phyloP scores from a whole-genome alignment of 176 grass and related monocot genomes.

The Otatea glauca region DNA sequence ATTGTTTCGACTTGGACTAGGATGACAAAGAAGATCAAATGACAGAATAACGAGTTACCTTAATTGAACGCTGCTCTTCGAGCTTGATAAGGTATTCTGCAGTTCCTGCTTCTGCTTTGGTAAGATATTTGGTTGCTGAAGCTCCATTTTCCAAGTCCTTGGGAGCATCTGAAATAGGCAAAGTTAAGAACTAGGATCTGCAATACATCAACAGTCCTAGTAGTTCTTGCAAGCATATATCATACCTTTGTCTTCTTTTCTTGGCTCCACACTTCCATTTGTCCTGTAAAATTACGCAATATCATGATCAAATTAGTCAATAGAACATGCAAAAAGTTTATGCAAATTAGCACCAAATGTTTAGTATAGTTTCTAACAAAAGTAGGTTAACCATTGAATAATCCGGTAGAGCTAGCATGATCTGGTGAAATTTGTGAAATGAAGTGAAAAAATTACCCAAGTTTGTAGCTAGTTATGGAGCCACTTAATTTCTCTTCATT shows the following conservation, averaged over 20 bases:
- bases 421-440: neutral
- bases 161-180: slow-evolving; percentile 37
- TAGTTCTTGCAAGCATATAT: neutral
- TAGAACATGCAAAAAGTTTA: neutral
- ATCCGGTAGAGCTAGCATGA: neutral
- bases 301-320: neutral
- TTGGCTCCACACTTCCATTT: neutral
- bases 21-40: neutral
- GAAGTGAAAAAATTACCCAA: slow-evolving; percentile 36
- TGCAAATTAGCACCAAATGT: neutral
- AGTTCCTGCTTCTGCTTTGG: slow-evolving; percentile 83
- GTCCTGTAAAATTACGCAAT: slow-evolving; percentile 9
- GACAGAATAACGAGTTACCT: slow-evolving; percentile 46
- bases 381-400: neutral
- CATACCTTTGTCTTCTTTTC: slow-evolving; percentile 45
- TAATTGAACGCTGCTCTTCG: slow-evolving; percentile 85
- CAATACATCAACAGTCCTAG: neutral
- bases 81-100: slow-evolving; percentile 80
- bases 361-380: neutral
- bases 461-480: slow-evolving; percentile 19
- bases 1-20: neutral
- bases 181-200: slow-evolving; percentile 32
- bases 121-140: slow-evolving; percentile 33
- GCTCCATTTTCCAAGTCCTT: slow-evolving; percentile 70
- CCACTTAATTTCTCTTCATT: slow-evolving; percentile 64